Evolutionary conservation across 331 rosid species (phyloP).

Genomic region (Malus hybrid): DNA sequence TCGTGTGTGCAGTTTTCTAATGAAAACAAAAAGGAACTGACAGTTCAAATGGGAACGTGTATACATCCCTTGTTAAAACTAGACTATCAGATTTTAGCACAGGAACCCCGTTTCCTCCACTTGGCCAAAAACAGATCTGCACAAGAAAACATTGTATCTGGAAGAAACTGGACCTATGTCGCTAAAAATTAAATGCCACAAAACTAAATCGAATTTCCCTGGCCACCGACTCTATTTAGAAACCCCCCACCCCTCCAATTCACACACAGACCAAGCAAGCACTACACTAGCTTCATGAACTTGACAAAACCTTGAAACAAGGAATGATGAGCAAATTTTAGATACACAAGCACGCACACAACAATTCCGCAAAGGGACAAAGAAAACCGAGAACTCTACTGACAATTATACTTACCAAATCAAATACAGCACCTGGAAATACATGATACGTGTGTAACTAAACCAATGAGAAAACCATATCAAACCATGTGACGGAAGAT

Average conservation of each 20-base stretch:
- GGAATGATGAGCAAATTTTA: neutral
- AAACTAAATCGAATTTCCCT: too few relatives aligned
- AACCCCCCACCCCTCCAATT: constrained; percentile 4
- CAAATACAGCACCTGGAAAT: neutral
- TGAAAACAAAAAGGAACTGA: neutral
- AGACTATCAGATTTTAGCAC: constrained; percentile 59
- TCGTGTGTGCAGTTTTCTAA: neutral
- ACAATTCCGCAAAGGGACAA: neutral
- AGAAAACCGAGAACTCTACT: neutral
- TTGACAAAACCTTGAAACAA: neutral
- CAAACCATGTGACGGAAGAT: constrained; percentile 52
- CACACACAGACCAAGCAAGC: neutral
- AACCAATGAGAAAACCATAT: constrained; percentile 36
- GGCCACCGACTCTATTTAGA: constrained; percentile 5
- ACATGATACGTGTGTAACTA: neutral
- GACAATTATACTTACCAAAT: neutral
- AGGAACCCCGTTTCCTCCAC: constrained; percentile 64
- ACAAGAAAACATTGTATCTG: constrained; percentile 56
- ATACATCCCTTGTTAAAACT: constrained; percentile 48
- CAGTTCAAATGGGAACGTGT: neutral
- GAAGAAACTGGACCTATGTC: constrained; percentile 42
- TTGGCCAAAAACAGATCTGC: constrained; percentile 66
- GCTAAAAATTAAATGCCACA: too few relatives aligned
- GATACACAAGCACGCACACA: neutral
- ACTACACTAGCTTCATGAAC: neutral